These are phyloP conservation scores for Mycena floridula DNA, from an alignment of 768 basidiomycete genomes.

Conservation along the genomic window DNA sequence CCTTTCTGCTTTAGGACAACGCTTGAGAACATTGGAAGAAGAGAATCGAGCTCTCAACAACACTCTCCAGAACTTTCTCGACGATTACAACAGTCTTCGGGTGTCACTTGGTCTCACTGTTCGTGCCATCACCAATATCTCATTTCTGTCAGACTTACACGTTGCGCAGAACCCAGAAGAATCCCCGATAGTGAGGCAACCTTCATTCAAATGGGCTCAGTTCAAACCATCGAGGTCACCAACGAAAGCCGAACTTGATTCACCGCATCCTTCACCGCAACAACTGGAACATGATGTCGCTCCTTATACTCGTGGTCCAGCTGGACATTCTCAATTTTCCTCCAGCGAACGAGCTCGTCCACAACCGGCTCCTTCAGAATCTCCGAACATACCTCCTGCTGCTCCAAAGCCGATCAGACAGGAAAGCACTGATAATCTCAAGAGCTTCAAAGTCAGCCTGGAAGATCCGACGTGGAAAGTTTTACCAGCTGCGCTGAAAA, in stretches of 20 bases:
- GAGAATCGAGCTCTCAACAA: slow-evolving; percentile 70
- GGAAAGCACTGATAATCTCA: slow-evolving; percentile 70
- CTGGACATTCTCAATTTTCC: slow-evolving; percentile 11
- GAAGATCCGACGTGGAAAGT: slow-evolving; percentile 99
- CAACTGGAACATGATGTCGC: slow-evolving; percentile 65
- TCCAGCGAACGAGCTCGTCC: slow-evolving; percentile 26
- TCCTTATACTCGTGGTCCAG: slow-evolving; percentile 27
- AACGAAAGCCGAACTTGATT: slow-evolving; percentile 71
- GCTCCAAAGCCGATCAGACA: slow-evolving; percentile 47
- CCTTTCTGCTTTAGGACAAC: slow-evolving; percentile 42
- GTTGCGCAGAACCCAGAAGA: slow-evolving; percentile 7
- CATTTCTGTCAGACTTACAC: slow-evolving; percentile 10
- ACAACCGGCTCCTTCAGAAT: slow-evolving; percentile 26
- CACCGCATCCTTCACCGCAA: slow-evolving; percentile 75
- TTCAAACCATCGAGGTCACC: slow-evolving; percentile 77
- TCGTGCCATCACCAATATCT: slow-evolving; percentile 16
- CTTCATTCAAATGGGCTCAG: slow-evolving; percentile 86
- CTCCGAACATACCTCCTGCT: slow-evolving; percentile 23
- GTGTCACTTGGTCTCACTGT: slow-evolving; percentile 35
- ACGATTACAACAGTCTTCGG: slow-evolving; percentile 50
- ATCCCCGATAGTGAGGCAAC: slow-evolving; percentile 46
- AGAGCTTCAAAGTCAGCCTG: slow-evolving; percentile 95
- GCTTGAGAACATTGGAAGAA: slow-evolving; percentile 65
- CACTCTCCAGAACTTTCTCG: slow-evolving; percentile 55
- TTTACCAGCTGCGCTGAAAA: slow-evolving; percentile 93